Evolutionary conservation across 1,284 basidiomycete species (phyloP), one percentile per base, ranked within the genome.

Genomic region (Schizopora paradoxa): DNA sequence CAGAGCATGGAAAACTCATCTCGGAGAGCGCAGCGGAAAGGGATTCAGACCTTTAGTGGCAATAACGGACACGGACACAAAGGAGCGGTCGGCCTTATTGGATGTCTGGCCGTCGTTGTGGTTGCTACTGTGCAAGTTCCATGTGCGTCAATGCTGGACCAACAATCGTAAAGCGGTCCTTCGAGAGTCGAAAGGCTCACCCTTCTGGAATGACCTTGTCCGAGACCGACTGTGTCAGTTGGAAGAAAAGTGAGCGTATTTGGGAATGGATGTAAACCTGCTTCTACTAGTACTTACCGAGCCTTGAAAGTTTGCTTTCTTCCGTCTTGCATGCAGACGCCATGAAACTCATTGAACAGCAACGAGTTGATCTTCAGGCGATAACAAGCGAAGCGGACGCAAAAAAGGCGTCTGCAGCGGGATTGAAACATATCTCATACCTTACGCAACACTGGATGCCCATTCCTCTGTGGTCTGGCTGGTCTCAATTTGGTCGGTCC

Each of bases 41-140:
- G 32, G 18, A 6, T 68, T 69, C 47, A 45, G 48, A 11, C 55
- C 58, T 1, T 41, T 16, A 6, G 60, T 65, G 5, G 62, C 54
- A 7, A 67, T 65, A 10, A 70, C 67, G 13, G 64, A 69, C 48
- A 69, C 62, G 1, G 67, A 71, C 47, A 29, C 53, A 4, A 61
- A 59, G n/a, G 66, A 70, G 51, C 60, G 61, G 0, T 51, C 45
- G 4, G 66, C 62, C 0, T 59, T 70, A 1, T 31, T 60, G 3
- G 3, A 7, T 1, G 54, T 61, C 18, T 70, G 61, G 57, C 54
- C 55, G 2, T 5, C 23, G 7, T 60, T 69, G 21, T 40, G 48
- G 0, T 63, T 69, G 1, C 48, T 70, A 1, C 53, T 70, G 19
- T 71, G 68, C 54, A 61, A 59, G 34, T 70, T 70, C 39, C 68